Evolutionary conservation across 2,329 filamentous ascomycete species (phyloP).

Genomic region (Exophiala phaeomuriformis): DNA sequence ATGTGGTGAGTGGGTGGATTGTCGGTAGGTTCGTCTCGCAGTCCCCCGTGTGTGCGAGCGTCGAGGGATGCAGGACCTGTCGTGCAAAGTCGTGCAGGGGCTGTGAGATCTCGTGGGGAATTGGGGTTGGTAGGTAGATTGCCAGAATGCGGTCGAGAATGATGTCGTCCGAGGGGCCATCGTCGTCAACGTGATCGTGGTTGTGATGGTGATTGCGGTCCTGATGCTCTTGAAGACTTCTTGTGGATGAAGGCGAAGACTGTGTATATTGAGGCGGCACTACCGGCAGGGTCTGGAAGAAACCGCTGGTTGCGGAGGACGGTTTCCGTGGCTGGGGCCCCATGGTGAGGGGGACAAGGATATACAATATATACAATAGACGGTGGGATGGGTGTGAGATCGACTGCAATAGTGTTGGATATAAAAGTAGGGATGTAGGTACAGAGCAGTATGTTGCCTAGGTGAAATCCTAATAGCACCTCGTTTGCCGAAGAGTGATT

Average conservation of each 20-base stretch:
- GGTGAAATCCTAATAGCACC: too few species aligned
- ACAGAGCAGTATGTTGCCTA: too few species aligned
- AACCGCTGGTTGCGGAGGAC: constrained; percentile 20
- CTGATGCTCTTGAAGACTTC: too few species aligned
- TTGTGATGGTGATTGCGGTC: neutral
- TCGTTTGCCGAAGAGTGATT: too few species aligned
- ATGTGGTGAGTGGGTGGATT: constrained; percentile 21
- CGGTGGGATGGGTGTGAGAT: too few species aligned
- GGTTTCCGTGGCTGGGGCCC: constrained; percentile 5
- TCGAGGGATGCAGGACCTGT: constrained; percentile 15
- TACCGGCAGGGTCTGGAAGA: constrained; percentile 20
- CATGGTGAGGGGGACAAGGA: too few species aligned
- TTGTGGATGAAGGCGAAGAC: neutral
- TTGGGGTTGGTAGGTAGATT: constrained; percentile 16
- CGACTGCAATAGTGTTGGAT: too few species aligned
- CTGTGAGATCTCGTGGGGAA: constrained; percentile 8
- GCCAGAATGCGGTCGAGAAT: constrained; percentile 15
- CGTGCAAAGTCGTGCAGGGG: constrained; percentile 22
- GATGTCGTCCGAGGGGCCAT: constrained; percentile 16
- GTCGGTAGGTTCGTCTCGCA: constrained; percentile 21
- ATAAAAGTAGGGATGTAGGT: too few species aligned
- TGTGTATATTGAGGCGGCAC: constrained; percentile 19
- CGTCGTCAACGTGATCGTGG: neutral
- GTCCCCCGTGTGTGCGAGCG: constrained; percentile 20
- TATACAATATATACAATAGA: too few species aligned